Percentiles rank a stretch among this genome's conserved stretches.
Conservation (phyloP, 352 stramenopile genomes). For the Phytophthora idaei region DNA sequence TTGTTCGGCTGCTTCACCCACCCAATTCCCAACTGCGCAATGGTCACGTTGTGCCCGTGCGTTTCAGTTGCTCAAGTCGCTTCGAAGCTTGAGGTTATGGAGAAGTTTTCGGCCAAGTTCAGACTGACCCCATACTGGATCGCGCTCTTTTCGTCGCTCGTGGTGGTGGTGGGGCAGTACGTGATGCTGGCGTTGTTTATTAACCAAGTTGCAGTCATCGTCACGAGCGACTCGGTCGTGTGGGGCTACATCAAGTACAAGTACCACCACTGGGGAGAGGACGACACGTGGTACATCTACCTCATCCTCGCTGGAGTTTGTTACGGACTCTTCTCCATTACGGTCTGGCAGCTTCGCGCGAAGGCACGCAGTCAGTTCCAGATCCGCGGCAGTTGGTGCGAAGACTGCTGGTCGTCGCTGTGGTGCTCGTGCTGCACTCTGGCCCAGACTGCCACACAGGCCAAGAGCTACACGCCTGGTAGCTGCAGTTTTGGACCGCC, state of each 20-base stretch:
- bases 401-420: slow-evolving; percentile 34
- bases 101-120: slow-evolving; percentile 32
- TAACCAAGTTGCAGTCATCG: slow-evolving; percentile 29
- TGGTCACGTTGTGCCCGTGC: slow-evolving; percentile 45
- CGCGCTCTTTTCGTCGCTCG: slow-evolving; percentile 20
- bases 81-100: slow-evolving; percentile 37
- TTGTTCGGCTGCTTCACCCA: slow-evolving; percentile 46
- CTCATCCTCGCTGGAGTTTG: slow-evolving; percentile 21
- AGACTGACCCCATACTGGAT: slow-evolving; percentile 28
- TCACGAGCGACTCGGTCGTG: slow-evolving; percentile 27
- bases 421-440: slow-evolving; percentile 41
- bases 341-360: slow-evolving; percentile 30
- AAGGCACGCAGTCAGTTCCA: slow-evolving; percentile 15
- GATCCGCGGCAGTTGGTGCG: slow-evolving; percentile 25
- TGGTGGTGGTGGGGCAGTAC: slow-evolving; percentile 28
- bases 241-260: slow-evolving; percentile 41
- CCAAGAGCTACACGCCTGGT: slow-evolving; percentile 54
- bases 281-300: slow-evolving; percentile 36
- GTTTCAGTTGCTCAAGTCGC: slow-evolving; percentile 44
- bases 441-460: slow-evolving; percentile 54
- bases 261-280: slow-evolving; percentile 33
- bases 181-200: slow-evolving; percentile 34
- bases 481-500: slow-evolving; percentile 48
- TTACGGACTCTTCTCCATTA: slow-evolving; percentile 32
- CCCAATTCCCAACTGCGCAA: slow-evolving; percentile 44